Evolutionary conservation across 805 yeast species (phyloP), one percentile per base, ranked within the genome.

Genomic region (Candida morakotiae): DNA sequence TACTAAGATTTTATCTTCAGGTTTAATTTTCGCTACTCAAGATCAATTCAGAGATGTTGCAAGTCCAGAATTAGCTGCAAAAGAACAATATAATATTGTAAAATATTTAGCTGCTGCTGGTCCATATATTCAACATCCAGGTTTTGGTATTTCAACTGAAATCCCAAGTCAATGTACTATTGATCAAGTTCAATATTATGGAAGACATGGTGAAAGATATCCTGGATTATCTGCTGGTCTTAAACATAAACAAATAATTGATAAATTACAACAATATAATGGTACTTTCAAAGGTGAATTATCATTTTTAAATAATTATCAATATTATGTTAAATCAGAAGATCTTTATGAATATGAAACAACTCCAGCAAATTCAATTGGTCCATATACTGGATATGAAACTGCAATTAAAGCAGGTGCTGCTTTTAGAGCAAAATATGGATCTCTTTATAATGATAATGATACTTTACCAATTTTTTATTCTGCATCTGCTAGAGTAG

Each of bases 161-260:
- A 46, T 63, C 1, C 81, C 83, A n/a, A 62, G 56, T 8, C 63
- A 63, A 33, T 80, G 85, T 56, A 49, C 56, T 5, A 64, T 81
- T 37, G 76, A 75, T 46, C 91, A 83, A 55, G 87, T 83, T 7
- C 88, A 83, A 45, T 60, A 83, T 16, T 61, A 81, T 37, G 78
- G 81, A 49, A 73, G 95, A 52, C 95, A 87, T 51, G 95, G 91
- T 16, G 93, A 86, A 56, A 67, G 95, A 45, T 84, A 69, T 51
- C 67, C 71, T 5, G 56, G 68, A 9, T 22, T 37, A 9, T 25
- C 32, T 3, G 43, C 40, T 6, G 46, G 46, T 4, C 9, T 37
- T 11, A 32, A 34, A 17, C 43, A 40, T 20, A 39, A 40, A 23
- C 39, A 52, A 15, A 45, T 43, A 13, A 67, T 69, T 7, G 50